Evolutionary conservation across 2,329 filamentous ascomycete genomes (phyloP).

Genomic region (Beauveria varroae): DNA sequence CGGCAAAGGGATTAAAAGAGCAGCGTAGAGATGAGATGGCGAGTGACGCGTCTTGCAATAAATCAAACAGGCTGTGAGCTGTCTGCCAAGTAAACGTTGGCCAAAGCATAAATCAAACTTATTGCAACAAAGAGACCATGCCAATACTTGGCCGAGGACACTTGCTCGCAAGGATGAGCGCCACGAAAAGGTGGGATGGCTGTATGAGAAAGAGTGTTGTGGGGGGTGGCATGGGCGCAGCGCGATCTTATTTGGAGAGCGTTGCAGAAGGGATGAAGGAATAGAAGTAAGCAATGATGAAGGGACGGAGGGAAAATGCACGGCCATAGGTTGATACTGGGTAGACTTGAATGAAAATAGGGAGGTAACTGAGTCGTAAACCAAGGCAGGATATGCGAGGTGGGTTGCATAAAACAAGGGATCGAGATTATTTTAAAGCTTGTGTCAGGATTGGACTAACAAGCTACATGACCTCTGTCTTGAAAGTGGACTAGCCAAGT

Average conservation of each 20-base stretch:
- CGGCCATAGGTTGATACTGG: background rate
- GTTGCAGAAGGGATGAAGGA: background rate
- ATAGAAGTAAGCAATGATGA: background rate
- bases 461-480: background rate
- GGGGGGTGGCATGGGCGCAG: background rate
- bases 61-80: background rate
- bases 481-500: background rate
- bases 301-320: background rate
- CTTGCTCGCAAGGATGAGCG: background rate
- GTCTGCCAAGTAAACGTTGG: background rate
- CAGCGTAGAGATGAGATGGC: background rate
- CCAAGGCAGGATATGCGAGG: background rate
- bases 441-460: background rate
- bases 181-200: background rate
- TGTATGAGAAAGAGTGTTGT: background rate
- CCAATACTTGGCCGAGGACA: background rate
- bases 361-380: background rate
- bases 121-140: background rate
- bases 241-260: background rate
- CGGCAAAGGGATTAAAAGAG: background rate
- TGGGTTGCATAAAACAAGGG: background rate
- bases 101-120: background rate
- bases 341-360: background rate
- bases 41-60: background rate
- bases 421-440: constrained; percentile 8